These are phyloP conservation scores for Asterochloris sp. DNA, from an alignment of 139 green algal genomes.

Conservation along the genomic window DNA sequence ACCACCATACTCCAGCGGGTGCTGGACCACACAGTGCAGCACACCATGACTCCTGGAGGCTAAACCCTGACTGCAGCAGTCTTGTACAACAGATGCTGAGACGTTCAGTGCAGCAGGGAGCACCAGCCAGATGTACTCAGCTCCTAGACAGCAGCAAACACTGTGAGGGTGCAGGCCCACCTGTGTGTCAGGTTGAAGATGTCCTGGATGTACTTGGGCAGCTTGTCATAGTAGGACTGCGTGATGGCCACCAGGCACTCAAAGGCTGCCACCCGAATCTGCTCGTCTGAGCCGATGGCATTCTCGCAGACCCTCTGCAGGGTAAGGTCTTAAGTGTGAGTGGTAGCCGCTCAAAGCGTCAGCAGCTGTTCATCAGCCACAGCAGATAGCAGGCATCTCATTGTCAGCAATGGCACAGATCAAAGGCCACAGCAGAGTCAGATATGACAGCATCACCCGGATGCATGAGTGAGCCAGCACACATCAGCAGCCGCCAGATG, in stretches of 20 bases:
- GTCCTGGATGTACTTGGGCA: slow-evolving; percentile 91
- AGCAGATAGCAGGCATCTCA: not conserved
- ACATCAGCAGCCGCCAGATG: not conserved
- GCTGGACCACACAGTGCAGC: too few species aligned
- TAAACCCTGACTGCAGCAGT: too few species aligned
- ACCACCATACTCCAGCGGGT: too few species aligned
- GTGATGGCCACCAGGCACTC: slow-evolving; percentile 92
- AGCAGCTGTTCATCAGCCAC: not conserved
- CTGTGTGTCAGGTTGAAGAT: slow-evolving; percentile 92
- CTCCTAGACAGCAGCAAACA: not conserved
- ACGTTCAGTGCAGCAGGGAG: too few species aligned
- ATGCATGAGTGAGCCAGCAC: too few species aligned
- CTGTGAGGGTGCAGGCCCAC: slow-evolving; percentile 3
- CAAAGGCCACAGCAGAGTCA: too few species aligned
- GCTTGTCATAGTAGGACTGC: slow-evolving; percentile 87
- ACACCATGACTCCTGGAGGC: too few species aligned
- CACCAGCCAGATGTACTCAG: too few species aligned
- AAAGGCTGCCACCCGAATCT: slow-evolving; percentile 81
- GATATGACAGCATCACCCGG: too few species aligned
- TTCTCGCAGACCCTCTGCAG: slow-evolving; percentile 76
- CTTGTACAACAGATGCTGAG: too few species aligned
- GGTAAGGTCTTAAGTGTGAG: not conserved
- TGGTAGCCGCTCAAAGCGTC: not conserved
- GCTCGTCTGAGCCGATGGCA: slow-evolving; percentile 59
- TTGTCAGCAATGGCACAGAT: not conserved